phyloP scores from a whole-genome alignment of 2,329 filamentous ascomycete genomes.

The Pseudopyricularia javanii region DNA sequence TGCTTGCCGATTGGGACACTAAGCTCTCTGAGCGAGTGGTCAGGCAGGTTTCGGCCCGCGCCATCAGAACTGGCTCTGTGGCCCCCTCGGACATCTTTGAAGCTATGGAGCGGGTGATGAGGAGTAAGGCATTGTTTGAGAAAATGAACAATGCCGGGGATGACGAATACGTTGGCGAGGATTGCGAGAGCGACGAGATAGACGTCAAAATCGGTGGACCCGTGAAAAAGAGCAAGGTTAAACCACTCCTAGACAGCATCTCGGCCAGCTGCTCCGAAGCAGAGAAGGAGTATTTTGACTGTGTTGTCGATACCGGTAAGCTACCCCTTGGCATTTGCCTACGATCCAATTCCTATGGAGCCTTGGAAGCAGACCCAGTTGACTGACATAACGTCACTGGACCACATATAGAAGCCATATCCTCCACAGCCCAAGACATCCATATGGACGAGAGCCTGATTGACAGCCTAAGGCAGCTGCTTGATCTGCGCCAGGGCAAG shows the following conservation, averaged over 20 bases:
- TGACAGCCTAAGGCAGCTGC: background rate
- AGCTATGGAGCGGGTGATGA: background rate
- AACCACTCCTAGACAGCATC: background rate
- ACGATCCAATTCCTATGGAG: no score
- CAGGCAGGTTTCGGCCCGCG: background rate
- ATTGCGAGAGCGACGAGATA: background rate
- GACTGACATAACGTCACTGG: background rate
- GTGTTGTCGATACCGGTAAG: background rate
- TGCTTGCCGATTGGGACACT: background rate
- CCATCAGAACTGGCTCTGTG: background rate
- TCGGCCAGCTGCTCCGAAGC: background rate
- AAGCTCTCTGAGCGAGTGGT: background rate
- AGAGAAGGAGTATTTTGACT: background rate
- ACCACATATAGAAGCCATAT: background rate
- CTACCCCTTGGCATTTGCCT: background rate
- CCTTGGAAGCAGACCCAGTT: background rate
- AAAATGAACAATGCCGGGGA: background rate
- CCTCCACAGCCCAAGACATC: background rate
- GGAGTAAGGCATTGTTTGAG: background rate
- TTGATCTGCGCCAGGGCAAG: background rate
- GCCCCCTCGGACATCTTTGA: background rate
- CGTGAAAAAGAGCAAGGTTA: background rate
- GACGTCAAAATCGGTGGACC: background rate
- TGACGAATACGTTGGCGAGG: background rate
- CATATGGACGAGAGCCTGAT: background rate